Percentiles rank a stretch among this genome's conserved stretches.
phyloP scores from a whole-genome alignment of 2,329 filamentous ascomycete genomes.

The Tympanopsis confertula region DNA sequence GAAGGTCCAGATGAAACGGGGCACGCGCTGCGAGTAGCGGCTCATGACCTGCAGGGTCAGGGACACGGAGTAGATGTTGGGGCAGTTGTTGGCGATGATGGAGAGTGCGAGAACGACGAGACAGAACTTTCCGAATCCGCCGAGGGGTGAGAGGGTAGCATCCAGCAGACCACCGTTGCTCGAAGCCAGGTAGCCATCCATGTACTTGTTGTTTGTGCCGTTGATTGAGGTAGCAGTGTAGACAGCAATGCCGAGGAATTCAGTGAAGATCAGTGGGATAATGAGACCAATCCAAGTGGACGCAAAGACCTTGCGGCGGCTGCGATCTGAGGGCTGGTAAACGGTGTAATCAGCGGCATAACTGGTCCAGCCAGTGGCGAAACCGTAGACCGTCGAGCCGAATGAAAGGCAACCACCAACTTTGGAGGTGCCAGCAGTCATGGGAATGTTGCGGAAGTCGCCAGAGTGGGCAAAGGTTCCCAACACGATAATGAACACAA shows the following conservation, averaged over 20 bases:
- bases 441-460: constrained; percentile 48
- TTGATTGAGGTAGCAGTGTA: constrained; percentile 50
- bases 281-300: constrained; percentile 61
- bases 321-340: constrained; percentile 56
- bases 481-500: constrained; percentile 63
- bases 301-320: constrained; percentile 51
- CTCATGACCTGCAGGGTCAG: constrained; percentile 57
- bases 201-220: constrained; percentile 37
- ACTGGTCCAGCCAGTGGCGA: constrained; percentile 62
- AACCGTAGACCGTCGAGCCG: constrained; percentile 54
- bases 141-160: constrained; percentile 50
- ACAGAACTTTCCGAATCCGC: constrained; percentile 63
- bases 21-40: constrained; percentile 44
- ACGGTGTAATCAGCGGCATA: constrained; percentile 72
- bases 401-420: constrained; percentile 53
- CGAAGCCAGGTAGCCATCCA: constrained; percentile 38
- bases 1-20: constrained; percentile 57
- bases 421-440: constrained; percentile 44
- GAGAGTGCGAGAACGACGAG: constrained; percentile 53
- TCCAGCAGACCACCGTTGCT: constrained; percentile 57
- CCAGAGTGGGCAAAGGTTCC: constrained; percentile 58
- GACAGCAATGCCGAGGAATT: constrained; percentile 62
- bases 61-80: constrained; percentile 61
- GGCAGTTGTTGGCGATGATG: constrained; percentile 61
- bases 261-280: constrained; percentile 60